Evolutionary conservation across 805 yeast genomes (phyloP), one percentile per base, ranked within the genome.

Genomic region (Candida ponderosae): DNA sequence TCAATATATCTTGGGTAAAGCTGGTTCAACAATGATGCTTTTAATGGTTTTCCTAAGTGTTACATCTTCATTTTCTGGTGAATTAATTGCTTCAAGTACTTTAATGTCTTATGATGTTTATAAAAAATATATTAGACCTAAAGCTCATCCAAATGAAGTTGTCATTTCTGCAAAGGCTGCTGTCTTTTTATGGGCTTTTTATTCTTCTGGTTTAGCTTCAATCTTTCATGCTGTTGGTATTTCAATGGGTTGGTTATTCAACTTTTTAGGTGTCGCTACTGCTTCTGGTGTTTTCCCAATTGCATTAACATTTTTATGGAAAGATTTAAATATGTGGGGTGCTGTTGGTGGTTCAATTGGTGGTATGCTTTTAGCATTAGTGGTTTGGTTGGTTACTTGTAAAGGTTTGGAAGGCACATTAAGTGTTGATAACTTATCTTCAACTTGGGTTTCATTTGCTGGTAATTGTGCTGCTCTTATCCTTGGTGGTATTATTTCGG

Each of bases 51-150:
- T 65, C 54, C 46, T 65, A 29, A 61, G 69, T 1, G 69, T 63
- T 4, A 63, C 68, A 6, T 61, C 69, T 3, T 61, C 71, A 3
- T 55, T 63, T 33, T 59, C 67, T 21, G 68, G 66, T 34, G 70
- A 65, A 40, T 43, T 65, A 34, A 63, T 65, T 45, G 68, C 69
- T 6, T 50, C 65, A 5, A 60, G 68, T 0, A 59, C 70, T 4
- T 53, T 65, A 45, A 42, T 69, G 30, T 66, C 74, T 3, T 70
- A 65, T 44, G 76, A 70, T 48, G 59, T 68, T 39, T 70, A 62
- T 54, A 61, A 66, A 47, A 58, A 63, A 34, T 70, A 69, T 47
- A 46, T 67, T 39, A 63, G 63, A 33, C 64, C 64, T 34, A 41
- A 53, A 4, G 76, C 76, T 9, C 47, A 60, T n/a, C 67, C 69